phyloP scores from a whole-genome alignment of 805 yeast species.

The Jamesozyma rosinii region DNA sequence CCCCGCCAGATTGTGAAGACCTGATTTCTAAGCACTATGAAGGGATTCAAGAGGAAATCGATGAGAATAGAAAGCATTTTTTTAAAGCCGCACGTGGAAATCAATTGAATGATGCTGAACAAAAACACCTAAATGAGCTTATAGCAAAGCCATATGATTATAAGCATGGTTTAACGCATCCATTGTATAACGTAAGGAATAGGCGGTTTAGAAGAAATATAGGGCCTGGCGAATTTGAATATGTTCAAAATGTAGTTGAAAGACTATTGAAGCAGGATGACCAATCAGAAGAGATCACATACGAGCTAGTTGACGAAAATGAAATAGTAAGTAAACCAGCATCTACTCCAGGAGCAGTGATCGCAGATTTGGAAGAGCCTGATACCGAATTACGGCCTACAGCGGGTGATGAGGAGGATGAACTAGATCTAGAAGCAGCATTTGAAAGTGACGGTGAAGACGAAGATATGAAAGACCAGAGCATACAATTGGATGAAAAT shows the following conservation, averaged over 20 bases:
- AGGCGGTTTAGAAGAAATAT: conserved; percentile 64
- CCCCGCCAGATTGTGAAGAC: conserved; percentile 38
- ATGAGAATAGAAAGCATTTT: conserved; percentile 16
- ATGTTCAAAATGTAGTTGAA: conserved; percentile 70
- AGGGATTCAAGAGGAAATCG: conserved; percentile 21
- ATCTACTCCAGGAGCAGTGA: conserved; percentile 7
- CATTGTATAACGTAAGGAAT: conserved; percentile 60
- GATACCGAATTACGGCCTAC: not conserved
- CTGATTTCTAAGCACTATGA: conserved; percentile 27
- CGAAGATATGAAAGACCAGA: conserved; percentile 8
- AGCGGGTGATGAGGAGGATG: conserved; percentile 38
- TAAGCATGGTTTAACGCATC: conserved; percentile 78
- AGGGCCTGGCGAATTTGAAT: conserved; percentile 61
- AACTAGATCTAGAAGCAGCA: conserved; percentile 50
- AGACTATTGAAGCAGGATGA: conserved; percentile 66
- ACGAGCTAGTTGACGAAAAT: conserved; percentile 60
- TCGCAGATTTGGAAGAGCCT: not conserved
- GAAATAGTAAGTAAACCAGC: conserved; percentile 25
- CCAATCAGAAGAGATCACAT: conserved; percentile 72
- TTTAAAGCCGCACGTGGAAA: conserved; percentile 17
- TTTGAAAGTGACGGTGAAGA: conserved; percentile 36
- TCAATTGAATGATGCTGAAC: conserved; percentile 23
- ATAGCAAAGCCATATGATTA: conserved; percentile 29
- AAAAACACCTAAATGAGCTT: conserved; percentile 19
- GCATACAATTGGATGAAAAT: not conserved